Percentiles rank a stretch among this genome's conserved stretches.
Conservation (phyloP, 257 asterid genomes). For the Ocimum tenuiflorum region DNA sequence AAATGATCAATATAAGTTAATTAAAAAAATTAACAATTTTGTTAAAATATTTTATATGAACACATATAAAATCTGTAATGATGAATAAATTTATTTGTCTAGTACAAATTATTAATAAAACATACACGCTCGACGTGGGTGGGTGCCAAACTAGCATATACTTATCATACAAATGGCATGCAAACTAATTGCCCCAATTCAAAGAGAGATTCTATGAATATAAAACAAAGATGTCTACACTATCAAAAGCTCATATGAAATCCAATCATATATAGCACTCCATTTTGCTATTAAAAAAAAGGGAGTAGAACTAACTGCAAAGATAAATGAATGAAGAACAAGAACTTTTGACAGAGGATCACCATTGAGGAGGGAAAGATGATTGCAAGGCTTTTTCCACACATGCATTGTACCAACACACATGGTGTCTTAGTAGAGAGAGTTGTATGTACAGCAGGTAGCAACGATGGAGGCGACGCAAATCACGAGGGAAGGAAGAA, state of each 20-base stretch:
- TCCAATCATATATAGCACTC: background rate
- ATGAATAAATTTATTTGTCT: no score
- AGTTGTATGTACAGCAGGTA: slow-evolving; percentile 74
- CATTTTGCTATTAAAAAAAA: background rate
- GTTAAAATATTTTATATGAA: no score
- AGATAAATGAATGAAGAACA: no score
- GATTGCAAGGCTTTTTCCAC: no score
- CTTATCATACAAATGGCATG: background rate
- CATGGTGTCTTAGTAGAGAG: slow-evolving; percentile 42
- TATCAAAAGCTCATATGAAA: background rate
- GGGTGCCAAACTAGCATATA: no score
- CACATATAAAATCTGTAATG: no score
- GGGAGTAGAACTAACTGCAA: background rate
- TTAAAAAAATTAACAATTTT: no score
- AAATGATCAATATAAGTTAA: background rate
- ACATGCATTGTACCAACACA: background rate
- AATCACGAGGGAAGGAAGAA: slow-evolving; percentile 65
- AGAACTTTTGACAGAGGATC: no score
- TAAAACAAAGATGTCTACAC: background rate
- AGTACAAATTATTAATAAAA: no score
- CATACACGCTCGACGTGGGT: no score
- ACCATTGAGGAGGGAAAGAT: no score
- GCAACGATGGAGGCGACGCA: slow-evolving; percentile 67
- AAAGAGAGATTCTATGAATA: background rate
- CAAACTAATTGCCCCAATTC: background rate